Conservation (phyloP, 768 basidiomycete genomes). For the Saitozyma sp. region DNA sequence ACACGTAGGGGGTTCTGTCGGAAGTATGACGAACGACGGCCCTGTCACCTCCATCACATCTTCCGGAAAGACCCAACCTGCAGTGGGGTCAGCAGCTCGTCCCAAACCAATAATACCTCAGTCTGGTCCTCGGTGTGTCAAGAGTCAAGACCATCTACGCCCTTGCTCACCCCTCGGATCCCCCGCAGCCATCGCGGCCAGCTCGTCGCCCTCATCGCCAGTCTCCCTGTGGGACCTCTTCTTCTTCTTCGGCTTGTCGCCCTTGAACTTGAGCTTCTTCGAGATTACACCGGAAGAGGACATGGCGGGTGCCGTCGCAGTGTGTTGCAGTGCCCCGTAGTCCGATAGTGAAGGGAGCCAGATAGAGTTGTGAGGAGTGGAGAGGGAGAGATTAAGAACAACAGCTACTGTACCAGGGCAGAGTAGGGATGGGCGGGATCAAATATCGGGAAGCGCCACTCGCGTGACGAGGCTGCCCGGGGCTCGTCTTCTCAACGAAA, state of each 20-base stretch:
- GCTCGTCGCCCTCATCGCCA: conserved; percentile 31
- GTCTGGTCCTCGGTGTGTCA: neutral
- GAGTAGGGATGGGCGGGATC: no score
- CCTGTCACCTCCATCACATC: conserved; percentile 43
- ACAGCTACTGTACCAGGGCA: no score
- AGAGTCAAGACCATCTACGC: conserved; percentile 2
- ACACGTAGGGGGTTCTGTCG: conserved; percentile 45
- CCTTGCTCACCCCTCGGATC: conserved; percentile 45
- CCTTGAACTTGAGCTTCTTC: conserved; percentile 52
- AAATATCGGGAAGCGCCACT: no score
- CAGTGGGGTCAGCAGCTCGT: neutral
- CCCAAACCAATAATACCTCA: no score
- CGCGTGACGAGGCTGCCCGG: no score
- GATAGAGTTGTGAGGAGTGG: no score
- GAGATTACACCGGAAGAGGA: conserved; percentile 22
- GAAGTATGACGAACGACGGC: conserved; percentile 48
- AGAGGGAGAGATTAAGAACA: no score
- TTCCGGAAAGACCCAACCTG: conserved; percentile 51
- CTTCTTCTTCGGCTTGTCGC: conserved; percentile 52
- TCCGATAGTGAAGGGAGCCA: no score
- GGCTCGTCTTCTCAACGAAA: no score
- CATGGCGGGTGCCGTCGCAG: no score
- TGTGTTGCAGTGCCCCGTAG: no score
- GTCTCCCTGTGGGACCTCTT: conserved; percentile 44
- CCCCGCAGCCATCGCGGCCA: conserved; percentile 41